Conservation (phyloP, 257 asterid species). For the Solanum paucissectum region DNA sequence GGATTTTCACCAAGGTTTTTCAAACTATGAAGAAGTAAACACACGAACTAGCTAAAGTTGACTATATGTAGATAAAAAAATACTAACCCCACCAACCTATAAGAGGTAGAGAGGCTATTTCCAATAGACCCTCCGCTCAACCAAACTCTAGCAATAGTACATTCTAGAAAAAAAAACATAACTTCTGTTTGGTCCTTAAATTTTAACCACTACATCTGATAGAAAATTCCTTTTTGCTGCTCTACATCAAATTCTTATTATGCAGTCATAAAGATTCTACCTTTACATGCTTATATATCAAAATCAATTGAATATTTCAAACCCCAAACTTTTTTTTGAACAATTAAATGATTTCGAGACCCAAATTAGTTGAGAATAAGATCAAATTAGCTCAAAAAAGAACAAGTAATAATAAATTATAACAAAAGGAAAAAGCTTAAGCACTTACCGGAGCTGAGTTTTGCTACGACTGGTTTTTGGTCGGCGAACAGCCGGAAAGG, state of each 20-base stretch:
- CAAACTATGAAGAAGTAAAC: background rate
- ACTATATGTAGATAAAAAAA: too few species aligned
- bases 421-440: fast-evolving
- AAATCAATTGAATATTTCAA: background rate
- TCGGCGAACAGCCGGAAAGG: background rate
- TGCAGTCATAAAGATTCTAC: background rate
- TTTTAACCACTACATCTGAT: background rate
- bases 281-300: background rate
- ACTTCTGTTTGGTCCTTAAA: background rate
- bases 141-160: background rate
- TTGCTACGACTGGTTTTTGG: background rate
- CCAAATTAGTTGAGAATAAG: background rate
- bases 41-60: fast-evolving
- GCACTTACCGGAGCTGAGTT: background rate
- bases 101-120: background rate
- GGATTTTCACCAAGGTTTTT: fast-evolving
- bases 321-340: background rate
- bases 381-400: background rate
- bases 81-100: background rate
- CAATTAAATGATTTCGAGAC: background rate
- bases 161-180: background rate
- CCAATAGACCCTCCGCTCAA: background rate
- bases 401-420: background rate
- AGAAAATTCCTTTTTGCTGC: background rate
- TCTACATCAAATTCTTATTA: background rate